phyloP scores from a whole-genome alignment of 1,284 basidiomycete species.

The Tylopilus sp. region DNA sequence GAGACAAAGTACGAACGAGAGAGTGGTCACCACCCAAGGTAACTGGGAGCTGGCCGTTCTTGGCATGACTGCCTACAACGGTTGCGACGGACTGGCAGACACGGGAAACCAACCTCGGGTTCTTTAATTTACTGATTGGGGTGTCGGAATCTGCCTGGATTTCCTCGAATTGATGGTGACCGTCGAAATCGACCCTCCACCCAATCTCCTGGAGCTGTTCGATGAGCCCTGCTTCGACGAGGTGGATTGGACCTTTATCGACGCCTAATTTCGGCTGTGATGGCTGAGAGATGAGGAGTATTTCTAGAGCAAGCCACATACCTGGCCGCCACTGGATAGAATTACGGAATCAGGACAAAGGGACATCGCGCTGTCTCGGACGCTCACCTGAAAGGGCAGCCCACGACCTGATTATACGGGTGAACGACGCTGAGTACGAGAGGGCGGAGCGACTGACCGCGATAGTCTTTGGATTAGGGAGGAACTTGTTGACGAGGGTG shows the following conservation, averaged over 20 bases:
- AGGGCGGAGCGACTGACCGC: constrained; percentile 30
- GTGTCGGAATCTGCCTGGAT: constrained; percentile 67
- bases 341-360: constrained; percentile 21
- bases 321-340: constrained; percentile 52
- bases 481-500: constrained; percentile 43
- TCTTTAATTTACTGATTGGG: constrained; percentile 85
- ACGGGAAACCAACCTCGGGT: constrained; percentile 81
- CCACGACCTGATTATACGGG: constrained; percentile 52
- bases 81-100: constrained; percentile 81
- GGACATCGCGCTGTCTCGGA: neutral
- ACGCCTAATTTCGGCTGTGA: constrained; percentile 72
- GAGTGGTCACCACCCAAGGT: constrained; percentile 98
- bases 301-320: constrained; percentile 23
- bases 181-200: constrained; percentile 87
- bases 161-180: constrained; percentile 85
- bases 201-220: constrained; percentile 77
- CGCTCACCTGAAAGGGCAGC: constrained; percentile 69
- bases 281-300: constrained; percentile 12
- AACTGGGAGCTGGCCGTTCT: constrained; percentile 78
- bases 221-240: constrained; percentile 82
- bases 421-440: neutral
- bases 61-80: constrained; percentile 71
- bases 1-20: constrained; percentile 51
- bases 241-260: constrained; percentile 85
- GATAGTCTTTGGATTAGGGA: constrained; percentile 61